These are phyloP conservation scores for Taiozyma sp. DNA, from an alignment of 1,139 yeast genomes.

Conservation along the genomic window DNA sequence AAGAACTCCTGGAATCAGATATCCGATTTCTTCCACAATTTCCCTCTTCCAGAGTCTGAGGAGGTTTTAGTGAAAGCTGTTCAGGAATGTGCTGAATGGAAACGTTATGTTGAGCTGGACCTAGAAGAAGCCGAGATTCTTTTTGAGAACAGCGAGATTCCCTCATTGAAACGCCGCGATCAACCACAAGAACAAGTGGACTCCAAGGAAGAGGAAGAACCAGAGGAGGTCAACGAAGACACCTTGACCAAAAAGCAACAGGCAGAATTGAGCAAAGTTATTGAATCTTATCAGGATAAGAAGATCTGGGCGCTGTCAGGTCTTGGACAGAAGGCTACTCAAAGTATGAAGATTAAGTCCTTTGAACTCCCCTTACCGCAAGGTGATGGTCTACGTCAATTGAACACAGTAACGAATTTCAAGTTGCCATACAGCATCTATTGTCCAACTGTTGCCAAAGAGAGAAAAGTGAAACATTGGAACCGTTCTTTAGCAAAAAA, in stretches of 20 bases:
- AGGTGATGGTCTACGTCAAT: slow-evolving; percentile 14
- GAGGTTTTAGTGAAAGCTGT: slow-evolving; percentile 16
- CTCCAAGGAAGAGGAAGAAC: neutral
- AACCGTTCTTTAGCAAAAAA: slow-evolving; percentile 23
- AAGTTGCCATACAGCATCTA: slow-evolving; percentile 30
- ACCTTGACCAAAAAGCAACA: neutral
- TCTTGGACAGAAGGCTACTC: slow-evolving; percentile 6
- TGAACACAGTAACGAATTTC: slow-evolving; percentile 20
- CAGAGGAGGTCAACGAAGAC: neutral
- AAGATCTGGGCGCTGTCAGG: slow-evolving; percentile 15
- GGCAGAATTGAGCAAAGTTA: slow-evolving; percentile 5
- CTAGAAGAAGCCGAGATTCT: slow-evolving; percentile 13
- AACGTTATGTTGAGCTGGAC: slow-evolving; percentile 17
- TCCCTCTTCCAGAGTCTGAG: slow-evolving; percentile 15
- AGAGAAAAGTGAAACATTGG: slow-evolving; percentile 27
- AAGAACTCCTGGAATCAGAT: slow-evolving; percentile 10
- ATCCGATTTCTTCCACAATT: slow-evolving; percentile 18
- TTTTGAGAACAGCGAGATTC: neutral
- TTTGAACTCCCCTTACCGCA: slow-evolving; percentile 20
- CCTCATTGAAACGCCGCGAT: neutral
- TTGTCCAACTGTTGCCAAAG: slow-evolving; percentile 27
- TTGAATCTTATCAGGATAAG: slow-evolving; percentile 5
- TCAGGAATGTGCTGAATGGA: slow-evolving; percentile 17
- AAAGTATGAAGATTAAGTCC: neutral
- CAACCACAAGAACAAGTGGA: neutral